Conservation (phyloP, 768 basidiomycete genomes). For the Suillus subalutaceus region DNA sequence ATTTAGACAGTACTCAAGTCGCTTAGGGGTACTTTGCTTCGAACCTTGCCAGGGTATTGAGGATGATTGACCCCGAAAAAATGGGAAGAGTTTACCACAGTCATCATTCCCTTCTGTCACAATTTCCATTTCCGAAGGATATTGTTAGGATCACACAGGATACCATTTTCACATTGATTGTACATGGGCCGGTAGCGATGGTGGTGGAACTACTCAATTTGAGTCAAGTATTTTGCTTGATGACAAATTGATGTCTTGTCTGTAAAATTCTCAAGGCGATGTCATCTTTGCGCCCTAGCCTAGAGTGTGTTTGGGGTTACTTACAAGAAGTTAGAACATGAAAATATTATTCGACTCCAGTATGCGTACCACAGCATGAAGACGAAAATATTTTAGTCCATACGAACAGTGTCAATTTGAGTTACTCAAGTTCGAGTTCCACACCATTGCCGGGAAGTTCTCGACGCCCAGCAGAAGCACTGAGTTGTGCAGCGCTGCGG, state of each 20-base stretch:
- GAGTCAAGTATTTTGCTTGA: not conserved
- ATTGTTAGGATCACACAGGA: not conserved
- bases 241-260: not conserved
- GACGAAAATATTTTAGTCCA: not conserved
- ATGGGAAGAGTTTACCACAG: not conserved
- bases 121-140: not conserved
- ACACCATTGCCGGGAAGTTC: constrained; percentile 19
- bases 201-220: not conserved
- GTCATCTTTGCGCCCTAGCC: too few species aligned
- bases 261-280: not conserved
- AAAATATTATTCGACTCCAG: not conserved
- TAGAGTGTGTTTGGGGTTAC: not conserved
- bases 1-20: not conserved
- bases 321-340: not conserved
- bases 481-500: constrained; percentile 20
- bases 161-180: not conserved
- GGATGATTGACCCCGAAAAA: not conserved
- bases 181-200: too few species aligned
- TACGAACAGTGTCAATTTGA: not conserved
- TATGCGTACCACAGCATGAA: not conserved
- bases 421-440: constrained; percentile 1
- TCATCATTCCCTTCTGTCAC: not conserved
- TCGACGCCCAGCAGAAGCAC: constrained; percentile 21
- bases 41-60: not conserved
- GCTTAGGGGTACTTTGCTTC: not conserved